Conservation (phyloP, 805 yeast genomes). For the Yarrowia hollandica region DNA sequence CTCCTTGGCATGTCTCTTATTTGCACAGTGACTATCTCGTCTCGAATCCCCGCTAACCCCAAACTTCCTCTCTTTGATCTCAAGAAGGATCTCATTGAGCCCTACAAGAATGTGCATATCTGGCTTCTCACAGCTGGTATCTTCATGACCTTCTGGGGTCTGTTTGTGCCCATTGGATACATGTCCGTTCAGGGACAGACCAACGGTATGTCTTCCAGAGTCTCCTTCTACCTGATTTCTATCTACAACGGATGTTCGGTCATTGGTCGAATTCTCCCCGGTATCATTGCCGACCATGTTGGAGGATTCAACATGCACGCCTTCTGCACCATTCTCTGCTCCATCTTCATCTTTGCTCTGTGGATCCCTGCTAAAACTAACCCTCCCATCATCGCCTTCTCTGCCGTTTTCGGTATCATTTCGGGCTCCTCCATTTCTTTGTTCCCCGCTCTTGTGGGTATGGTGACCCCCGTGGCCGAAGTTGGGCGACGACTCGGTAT, state of each 20-base stretch:
- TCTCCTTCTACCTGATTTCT: conserved; percentile 48
- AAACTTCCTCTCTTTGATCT: conserved; percentile 36
- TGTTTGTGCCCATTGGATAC: conserved; percentile 55
- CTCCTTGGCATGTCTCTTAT: conserved; percentile 36
- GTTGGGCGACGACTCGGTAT: conserved; percentile 72
- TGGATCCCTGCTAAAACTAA: conserved; percentile 55
- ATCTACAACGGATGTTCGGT: conserved; percentile 52
- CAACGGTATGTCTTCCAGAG: conserved; percentile 32
- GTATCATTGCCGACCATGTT: conserved; percentile 52
- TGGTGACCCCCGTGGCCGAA: conserved; percentile 58
- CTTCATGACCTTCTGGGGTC: conserved; percentile 51
- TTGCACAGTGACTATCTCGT: conserved; percentile 41
- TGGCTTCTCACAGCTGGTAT: conserved; percentile 38
- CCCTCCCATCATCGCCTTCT: conserved; percentile 51
- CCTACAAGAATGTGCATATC: conserved; percentile 32
- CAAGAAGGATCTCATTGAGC: conserved; percentile 17
- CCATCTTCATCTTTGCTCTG: conserved; percentile 51
- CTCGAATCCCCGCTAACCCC: conserved; percentile 40
- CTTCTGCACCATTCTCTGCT: conserved; percentile 47
- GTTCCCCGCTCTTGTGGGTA: conserved; percentile 67
- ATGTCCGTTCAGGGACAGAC: conserved; percentile 54
- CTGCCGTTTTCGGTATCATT: conserved; percentile 57
- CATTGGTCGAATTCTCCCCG: conserved; percentile 57
- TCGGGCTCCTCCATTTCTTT: conserved; percentile 62
- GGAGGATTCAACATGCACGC: conserved; percentile 62